Percentiles rank a stretch among this genome's conserved stretches.
Evolutionary conservation across 78 protist genomes (phyloP).

Genomic region (Speleostelium caveatum): DNA sequence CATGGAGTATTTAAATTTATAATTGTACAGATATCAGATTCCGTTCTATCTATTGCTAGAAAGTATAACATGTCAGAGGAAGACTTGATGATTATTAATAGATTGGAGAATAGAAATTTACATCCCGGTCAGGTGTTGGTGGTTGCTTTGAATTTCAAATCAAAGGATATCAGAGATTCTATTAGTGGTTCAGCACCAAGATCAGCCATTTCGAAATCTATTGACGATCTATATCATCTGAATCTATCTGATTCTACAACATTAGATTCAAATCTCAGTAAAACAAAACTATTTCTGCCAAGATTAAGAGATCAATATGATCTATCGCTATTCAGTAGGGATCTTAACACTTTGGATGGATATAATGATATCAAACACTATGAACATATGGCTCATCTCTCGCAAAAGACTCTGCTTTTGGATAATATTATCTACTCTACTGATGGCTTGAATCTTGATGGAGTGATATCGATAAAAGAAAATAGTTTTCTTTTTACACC

Average conservation of each 20-base stretch:
- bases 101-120: conserved; percentile 14
- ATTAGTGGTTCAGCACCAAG: no score
- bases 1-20: conserved; percentile 13
- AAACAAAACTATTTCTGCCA: not conserved
- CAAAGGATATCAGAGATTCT: no score
- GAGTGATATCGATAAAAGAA: not conserved
- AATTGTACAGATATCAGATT: conserved; percentile 56
- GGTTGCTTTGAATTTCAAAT: not conserved
- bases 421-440: not conserved
- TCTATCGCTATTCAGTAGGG: conserved; percentile 27
- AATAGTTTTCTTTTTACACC: not conserved
- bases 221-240: no score
- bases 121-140: conserved; percentile 29
- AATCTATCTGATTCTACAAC: no score
- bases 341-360: conserved; percentile 37
- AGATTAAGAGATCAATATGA: conserved; percentile 18
- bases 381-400: not conserved
- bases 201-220: no score
- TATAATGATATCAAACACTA: not conserved
- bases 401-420: not conserved
- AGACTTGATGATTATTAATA: conserved; percentile 56
- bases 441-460: not conserved
- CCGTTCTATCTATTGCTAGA: conserved; percentile 53
- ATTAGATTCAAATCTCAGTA: not conserved
- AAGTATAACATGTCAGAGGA: conserved; percentile 69